These are phyloP conservation scores for Monilinia fructigena DNA, from an alignment of 2,329 filamentous ascomycete genomes.

Conservation along the genomic window DNA sequence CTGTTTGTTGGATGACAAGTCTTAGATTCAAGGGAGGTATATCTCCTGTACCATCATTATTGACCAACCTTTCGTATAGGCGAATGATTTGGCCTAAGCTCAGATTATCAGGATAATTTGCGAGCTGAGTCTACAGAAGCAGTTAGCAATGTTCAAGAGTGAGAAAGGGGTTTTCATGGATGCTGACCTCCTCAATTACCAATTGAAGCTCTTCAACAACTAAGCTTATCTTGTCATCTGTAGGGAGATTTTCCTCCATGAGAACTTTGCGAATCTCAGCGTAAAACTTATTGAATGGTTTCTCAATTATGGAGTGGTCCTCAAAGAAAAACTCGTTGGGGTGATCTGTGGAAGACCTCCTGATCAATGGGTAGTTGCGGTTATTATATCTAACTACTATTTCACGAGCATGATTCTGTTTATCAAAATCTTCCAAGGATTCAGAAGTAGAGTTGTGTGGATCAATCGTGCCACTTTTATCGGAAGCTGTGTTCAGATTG, in stretches of 20 bases:
- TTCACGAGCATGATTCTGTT: slow-evolving; percentile 12
- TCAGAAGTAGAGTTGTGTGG: neutral
- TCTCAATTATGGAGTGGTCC: slow-evolving; percentile 53
- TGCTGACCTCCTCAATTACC: slow-evolving; percentile 56
- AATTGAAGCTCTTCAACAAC: slow-evolving; percentile 55
- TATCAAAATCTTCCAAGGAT: neutral
- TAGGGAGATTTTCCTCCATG: slow-evolving; percentile 50
- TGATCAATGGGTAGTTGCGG: slow-evolving; percentile 20
- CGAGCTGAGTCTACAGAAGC: slow-evolving; percentile 45
- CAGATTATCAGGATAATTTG: slow-evolving; percentile 47
- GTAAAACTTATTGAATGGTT: slow-evolving; percentile 55
- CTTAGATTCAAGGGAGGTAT: slow-evolving; percentile 58
- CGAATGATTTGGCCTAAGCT: slow-evolving; percentile 58
- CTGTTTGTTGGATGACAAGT: slow-evolving; percentile 53
- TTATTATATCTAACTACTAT: slow-evolving; percentile 21
- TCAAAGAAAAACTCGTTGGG: slow-evolving; percentile 56
- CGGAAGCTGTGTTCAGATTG: neutral
- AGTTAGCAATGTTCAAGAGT: slow-evolving; percentile 35
- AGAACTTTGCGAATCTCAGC: slow-evolving; percentile 54
- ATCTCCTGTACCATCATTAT: slow-evolving; percentile 55
- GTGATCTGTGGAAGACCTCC: slow-evolving; percentile 41
- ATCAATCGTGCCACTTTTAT: neutral
- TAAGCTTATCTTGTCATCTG: slow-evolving; percentile 57
- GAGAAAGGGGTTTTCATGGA: neutral
- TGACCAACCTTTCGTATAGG: slow-evolving; percentile 57